Percentiles rank a stretch among this genome's conserved stretches.
Evolutionary conservation across 1,284 basidiomycete species (phyloP).

Genomic region (Heterobasidion parviporum): DNA sequence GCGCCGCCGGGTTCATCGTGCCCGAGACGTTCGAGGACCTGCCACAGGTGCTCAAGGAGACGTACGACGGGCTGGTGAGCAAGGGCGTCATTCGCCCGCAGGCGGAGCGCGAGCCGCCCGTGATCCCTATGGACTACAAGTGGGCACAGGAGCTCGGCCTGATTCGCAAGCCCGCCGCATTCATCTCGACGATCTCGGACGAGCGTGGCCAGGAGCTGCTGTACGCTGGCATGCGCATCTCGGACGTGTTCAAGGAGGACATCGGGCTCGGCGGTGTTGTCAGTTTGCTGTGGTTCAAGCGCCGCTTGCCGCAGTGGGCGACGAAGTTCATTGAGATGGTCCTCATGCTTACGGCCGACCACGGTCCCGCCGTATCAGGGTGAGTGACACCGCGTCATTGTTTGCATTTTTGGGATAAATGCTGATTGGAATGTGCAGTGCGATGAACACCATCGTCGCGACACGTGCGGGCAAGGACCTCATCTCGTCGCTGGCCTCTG

Average conservation of each 20-base stretch:
- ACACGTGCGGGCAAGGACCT: conserved; percentile 98
- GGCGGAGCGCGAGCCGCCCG: conserved; percentile 83
- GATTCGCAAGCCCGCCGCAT: conserved; percentile 97
- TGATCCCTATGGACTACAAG: conserved; percentile 99
- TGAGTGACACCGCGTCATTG: conserved; percentile 18
- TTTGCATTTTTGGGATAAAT: not conserved
- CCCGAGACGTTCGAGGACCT: conserved; percentile 98
- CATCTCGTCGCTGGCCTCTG: conserved; percentile 93
- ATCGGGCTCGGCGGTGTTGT: conserved; percentile 98
- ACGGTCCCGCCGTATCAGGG: conserved; percentile 92
- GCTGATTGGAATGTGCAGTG: conserved; percentile 42
- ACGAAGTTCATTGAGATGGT: conserved; percentile 99
- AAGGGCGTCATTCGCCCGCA: conserved; percentile 66
- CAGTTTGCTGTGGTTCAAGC: conserved; percentile 96
- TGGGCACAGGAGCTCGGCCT: conserved; percentile 98
- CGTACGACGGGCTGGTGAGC: conserved; percentile 80
- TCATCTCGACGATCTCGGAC: conserved; percentile 99
- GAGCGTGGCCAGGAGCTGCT: conserved; percentile 98
- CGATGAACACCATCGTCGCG: conserved; percentile 99
- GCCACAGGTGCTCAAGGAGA: conserved; percentile 75
- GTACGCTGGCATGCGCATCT: conserved; percentile 99
- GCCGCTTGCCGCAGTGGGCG: conserved; percentile 78
- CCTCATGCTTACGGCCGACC: conserved; percentile 97
- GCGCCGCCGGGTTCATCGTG: conserved; percentile 91
- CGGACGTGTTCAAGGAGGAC: conserved; percentile 97